Base-by-base conservation (phyloP, 352 stramenopile species). In the Phytophthora pseudosyringae region DNA sequence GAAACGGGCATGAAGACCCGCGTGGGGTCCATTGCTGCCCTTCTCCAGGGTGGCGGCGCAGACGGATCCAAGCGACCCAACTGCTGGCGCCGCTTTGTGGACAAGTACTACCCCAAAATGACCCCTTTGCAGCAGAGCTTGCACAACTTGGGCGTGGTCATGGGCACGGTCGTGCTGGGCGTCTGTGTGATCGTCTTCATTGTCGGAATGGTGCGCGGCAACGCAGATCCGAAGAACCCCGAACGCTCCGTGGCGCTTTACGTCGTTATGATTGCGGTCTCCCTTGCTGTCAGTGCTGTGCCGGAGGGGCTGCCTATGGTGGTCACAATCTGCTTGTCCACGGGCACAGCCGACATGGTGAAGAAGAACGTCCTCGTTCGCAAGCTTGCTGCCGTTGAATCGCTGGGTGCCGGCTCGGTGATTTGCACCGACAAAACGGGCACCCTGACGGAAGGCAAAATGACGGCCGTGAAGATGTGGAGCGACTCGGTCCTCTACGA, bases 201-300 rank as follows among this genome's bases (percentile, higher is more conserved):
- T 4, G 95, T 97, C n/a, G 88, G 93, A 21, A 83, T 97, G 78
- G 51, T 87, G 26, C 79, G 82, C 40, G 62, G 69, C 41, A 87
- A 88, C 48, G 63, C 68, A 2, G 79, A 91, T 54, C 80, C 82
- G 0, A 89, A 91, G 69, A 73, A 91, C 11, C 83, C 89, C 11
- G 78, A 95, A 28, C 83, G 95, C 15, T 83, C 94, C 5, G 85
- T 98, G 31, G 88, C 80, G 75, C 69, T 99, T 10, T 93, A 97
- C 64, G 98, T 98, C 61, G 89, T 99, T 28, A 98, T 97, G 68
- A 93, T 98, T 25, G 91, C 94, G 4, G 92, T 98, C 6, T 98
- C 91, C 59, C 81, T 94, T 5, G 59, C 77, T 70, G 73, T 94
- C 32, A 82, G 80, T 77, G 71, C 96, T 68, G 74, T 92, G 4